Percentiles rank a stretch among this genome's conserved stretches.
Evolutionary conservation across 1,284 basidiomycete species (phyloP).

Genomic region (Paramarasmius palmivorus): DNA sequence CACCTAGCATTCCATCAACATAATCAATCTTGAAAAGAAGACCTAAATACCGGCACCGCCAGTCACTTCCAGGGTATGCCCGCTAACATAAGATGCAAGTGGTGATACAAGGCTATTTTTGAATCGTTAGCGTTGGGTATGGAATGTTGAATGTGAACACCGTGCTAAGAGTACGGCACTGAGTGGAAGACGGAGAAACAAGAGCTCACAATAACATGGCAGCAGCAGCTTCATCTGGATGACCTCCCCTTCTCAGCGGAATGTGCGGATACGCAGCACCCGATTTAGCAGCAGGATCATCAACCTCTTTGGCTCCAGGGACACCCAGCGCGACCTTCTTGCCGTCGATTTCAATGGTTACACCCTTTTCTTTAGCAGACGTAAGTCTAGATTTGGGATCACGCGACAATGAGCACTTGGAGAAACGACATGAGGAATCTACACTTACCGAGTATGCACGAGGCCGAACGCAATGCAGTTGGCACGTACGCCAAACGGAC

Average conservation of each 20-base stretch:
- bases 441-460: constrained; percentile 65
- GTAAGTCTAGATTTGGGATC: constrained; percentile 46
- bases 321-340: constrained; percentile 84
- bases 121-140: constrained; percentile 18
- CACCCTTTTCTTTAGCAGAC: constrained; percentile 76
- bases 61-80: constrained; percentile 82
- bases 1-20: not conserved
- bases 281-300: constrained; percentile 27
- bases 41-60: constrained; percentile 69
- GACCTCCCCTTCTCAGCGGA: constrained; percentile 76
- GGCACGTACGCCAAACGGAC: constrained; percentile 76
- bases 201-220: constrained; percentile 74
- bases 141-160: no score
- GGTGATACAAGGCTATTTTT: constrained; percentile 66
- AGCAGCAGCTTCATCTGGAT: constrained; percentile 76
- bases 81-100: constrained; percentile 77
- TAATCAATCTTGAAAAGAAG: not conserved
- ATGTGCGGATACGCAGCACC: constrained; percentile 52
- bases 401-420: not conserved
- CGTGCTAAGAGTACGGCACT: no score
- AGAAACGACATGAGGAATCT: not conserved
- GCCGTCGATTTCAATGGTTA: constrained; percentile 76
- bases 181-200: constrained; percentile 18
- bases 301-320: constrained; percentile 50
- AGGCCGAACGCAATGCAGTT: constrained; percentile 82